These are phyloP conservation scores for Filosporella fistucella DNA, from an alignment of 495 filamentous ascomycete genomes.

Conservation along the genomic window DNA sequence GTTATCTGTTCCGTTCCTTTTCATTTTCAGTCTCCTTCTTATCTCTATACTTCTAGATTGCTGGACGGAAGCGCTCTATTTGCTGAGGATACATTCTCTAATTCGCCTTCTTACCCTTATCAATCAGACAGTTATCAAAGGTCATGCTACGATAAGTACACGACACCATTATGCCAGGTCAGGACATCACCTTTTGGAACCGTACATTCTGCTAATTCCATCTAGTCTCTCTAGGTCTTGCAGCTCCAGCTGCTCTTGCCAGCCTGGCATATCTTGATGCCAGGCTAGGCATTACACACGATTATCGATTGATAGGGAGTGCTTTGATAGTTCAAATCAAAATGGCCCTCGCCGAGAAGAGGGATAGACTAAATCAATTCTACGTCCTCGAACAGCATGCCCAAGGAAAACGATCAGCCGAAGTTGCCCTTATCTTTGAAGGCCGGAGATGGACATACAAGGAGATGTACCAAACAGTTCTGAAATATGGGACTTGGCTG, in stretches of 20 bases:
- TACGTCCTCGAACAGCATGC: slow-evolving; percentile 74
- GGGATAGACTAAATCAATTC: slow-evolving; percentile 68
- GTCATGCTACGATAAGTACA: too few relatives aligned
- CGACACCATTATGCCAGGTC: too few relatives aligned
- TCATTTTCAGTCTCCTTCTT: too few relatives aligned
- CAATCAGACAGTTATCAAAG: too few relatives aligned
- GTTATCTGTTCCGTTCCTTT: too few relatives aligned
- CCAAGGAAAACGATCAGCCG: slow-evolving; percentile 47
- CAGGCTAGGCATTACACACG: slow-evolving; percentile 60
- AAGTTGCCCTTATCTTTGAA: slow-evolving; percentile 68
- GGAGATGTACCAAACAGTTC: slow-evolving; percentile 67
- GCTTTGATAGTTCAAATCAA: slow-evolving; percentile 30
- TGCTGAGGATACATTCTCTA: too few relatives aligned
- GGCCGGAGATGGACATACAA: slow-evolving; percentile 74
- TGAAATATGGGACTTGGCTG: slow-evolving; percentile 83
- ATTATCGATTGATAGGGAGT: slow-evolving; percentile 50
- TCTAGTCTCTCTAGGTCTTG: slow-evolving; percentile 44
- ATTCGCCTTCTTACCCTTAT: too few relatives aligned
- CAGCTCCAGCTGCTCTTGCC: slow-evolving; percentile 61
- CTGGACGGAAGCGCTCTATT: too few relatives aligned
- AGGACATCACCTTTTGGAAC: too few relatives aligned
- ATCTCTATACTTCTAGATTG: too few relatives aligned
- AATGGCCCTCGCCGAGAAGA: slow-evolving; percentile 35
- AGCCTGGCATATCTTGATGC: slow-evolving; percentile 80
- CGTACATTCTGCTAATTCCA: too few relatives aligned